Evolutionary conservation across 495 filamentous ascomycete genomes (phyloP).

Genomic region (Aspergillus carlsbadensis): DNA sequence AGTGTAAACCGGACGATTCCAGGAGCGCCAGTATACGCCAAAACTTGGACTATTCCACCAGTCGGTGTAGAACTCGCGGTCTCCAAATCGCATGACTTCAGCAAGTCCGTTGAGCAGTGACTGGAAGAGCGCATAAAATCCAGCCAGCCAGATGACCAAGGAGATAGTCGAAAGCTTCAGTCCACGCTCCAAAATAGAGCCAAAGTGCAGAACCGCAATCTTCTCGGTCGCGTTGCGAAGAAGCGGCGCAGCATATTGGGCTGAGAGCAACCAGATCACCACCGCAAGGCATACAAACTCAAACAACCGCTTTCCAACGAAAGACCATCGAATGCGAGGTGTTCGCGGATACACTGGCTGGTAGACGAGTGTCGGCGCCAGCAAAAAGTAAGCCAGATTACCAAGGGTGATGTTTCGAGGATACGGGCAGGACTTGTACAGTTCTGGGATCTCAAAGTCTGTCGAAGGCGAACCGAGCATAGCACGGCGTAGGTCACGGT

Average conservation of each 20-base stretch:
- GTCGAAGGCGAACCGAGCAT: constrained; percentile 64
- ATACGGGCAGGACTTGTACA: constrained; percentile 85
- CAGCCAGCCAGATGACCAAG: constrained; percentile 91
- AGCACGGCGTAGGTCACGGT: constrained; percentile 89
- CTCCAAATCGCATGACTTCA: constrained; percentile 85
- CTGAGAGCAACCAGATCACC: constrained; percentile 89
- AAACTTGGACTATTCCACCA: constrained; percentile 95
- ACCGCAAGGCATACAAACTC: constrained; percentile 74
- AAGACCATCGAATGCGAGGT: constrained; percentile 73
- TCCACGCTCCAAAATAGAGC: constrained; percentile 79
- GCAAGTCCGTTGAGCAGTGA: constrained; percentile 84
- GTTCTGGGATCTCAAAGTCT: constrained; percentile 63
- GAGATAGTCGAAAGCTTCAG: constrained; percentile 95
- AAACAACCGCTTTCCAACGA: constrained; percentile 76
- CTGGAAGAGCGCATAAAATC: constrained; percentile 96
- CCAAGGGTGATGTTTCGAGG: constrained; percentile 82
- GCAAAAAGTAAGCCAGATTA: constrained; percentile 94
- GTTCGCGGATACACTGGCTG: constrained; percentile 93
- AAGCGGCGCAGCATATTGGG: constrained; percentile 90
- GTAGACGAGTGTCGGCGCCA: constrained; percentile 93
- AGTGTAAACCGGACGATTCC: constrained; percentile 95
- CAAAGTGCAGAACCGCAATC: constrained; percentile 75
- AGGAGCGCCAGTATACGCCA: constrained; percentile 88
- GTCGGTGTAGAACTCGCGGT: constrained; percentile 91
- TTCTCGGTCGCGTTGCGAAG: constrained; percentile 85